phyloP scores from a whole-genome alignment of 805 yeast species.

The Candida vartiovaarae region DNA sequence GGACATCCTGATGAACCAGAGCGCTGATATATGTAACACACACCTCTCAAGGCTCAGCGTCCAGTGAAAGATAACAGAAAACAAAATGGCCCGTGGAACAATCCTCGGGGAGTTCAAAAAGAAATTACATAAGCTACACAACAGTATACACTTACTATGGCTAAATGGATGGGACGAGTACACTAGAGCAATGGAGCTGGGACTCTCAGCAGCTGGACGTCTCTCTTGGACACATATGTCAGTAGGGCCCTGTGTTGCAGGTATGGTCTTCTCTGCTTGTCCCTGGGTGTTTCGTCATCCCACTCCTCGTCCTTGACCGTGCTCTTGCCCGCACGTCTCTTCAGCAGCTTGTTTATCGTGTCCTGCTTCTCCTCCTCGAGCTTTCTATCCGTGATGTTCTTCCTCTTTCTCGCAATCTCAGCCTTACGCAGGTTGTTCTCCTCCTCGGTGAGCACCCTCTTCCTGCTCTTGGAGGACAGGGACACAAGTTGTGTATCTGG shows the following conservation, averaged over 20 bases:
- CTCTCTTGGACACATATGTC: conserved; percentile 16
- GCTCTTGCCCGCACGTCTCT: conserved; percentile 70
- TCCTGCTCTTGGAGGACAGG: conserved; percentile 26
- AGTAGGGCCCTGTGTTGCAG: conserved; percentile 18
- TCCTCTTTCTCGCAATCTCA: conserved; percentile 83
- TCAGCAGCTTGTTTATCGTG: conserved; percentile 77
- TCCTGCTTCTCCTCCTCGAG: conserved; percentile 91
- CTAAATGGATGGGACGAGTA: too few relatives aligned
- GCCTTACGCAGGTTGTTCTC: conserved; percentile 76
- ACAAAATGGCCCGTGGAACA: too few relatives aligned
- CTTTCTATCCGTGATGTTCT: conserved; percentile 73
- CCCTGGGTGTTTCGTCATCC: conserved; percentile 14
- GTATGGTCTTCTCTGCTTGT: conserved; percentile 21
- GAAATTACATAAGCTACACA: too few relatives aligned
- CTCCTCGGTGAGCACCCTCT: conserved; percentile 68
- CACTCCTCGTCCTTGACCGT: conserved; percentile 15
- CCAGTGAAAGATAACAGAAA: too few relatives aligned
- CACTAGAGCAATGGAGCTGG: conserved; percentile 13
- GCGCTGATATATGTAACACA: not conserved
- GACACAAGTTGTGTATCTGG: conserved; percentile 5
- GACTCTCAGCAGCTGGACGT: conserved; percentile 10
- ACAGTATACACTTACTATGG: too few relatives aligned
- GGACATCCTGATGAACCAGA: not conserved
- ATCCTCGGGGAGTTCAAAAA: too few relatives aligned
- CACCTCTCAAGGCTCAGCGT: too few relatives aligned